Evolutionary conservation across 106 monocot species (phyloP).

Genomic region (Hemerocallis citrina): DNA sequence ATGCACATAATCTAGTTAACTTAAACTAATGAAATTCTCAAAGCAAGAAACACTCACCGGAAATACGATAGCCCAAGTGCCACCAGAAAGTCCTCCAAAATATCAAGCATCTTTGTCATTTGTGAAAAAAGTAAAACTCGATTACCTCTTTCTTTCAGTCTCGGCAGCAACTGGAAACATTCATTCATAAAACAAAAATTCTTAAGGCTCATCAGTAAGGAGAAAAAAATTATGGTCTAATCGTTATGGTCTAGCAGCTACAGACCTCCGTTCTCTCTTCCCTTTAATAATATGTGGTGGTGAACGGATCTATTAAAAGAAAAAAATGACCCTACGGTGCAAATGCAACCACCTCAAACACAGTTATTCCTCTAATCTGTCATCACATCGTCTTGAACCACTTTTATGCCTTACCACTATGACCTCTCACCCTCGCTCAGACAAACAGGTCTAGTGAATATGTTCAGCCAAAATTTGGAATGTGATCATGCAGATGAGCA

Average conservation of each 20-base stretch:
- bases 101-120: slow-evolving; percentile 48
- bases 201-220: not conserved
- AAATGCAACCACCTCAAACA: too few species aligned
- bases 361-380: too few species aligned
- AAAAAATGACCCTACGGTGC: too few species aligned
- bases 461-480: too few species aligned
- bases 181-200: not conserved
- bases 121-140: slow-evolving; percentile 50
- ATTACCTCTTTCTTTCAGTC: slow-evolving; percentile 40
- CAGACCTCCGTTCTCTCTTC: not conserved
- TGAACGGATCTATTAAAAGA: too few species aligned
- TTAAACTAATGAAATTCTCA: not conserved
- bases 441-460: too few species aligned
- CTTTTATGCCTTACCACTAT: too few species aligned
- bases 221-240: not conserved
- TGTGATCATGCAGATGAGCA: not conserved
- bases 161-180: slow-evolving; percentile 36
- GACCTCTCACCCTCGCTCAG: too few species aligned
- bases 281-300: too few species aligned
- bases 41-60: slow-evolving; percentile 15
- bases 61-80: slow-evolving; percentile 22
- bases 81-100: slow-evolving; percentile 43
- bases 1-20: too few species aligned
- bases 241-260: not conserved
- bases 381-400: too few species aligned